phyloP scores from a whole-genome alignment of 1,284 basidiomycete species.

The Rhodotorula glutinis region DNA sequence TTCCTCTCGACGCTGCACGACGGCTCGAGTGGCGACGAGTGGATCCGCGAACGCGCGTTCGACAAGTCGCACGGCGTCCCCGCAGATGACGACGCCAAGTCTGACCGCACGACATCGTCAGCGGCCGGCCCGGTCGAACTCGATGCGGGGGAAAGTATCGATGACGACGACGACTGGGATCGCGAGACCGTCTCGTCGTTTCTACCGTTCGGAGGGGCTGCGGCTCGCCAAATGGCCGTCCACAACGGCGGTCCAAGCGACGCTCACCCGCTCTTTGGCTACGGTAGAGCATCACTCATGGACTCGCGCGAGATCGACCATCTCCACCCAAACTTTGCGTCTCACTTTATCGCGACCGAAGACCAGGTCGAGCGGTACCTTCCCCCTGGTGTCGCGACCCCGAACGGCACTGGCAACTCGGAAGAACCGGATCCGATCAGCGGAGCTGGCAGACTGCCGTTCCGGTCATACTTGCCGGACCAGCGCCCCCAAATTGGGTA shows the following conservation, averaged over 20 bases:
- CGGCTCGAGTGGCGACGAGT: background rate
- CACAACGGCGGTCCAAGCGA: no score
- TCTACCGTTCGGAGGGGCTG: background rate
- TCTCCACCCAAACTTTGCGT: background rate
- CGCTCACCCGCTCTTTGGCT: no score
- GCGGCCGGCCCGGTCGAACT: no score
- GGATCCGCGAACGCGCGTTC: background rate
- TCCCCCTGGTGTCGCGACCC: background rate
- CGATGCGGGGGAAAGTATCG: background rate
- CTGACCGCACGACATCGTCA: no score
- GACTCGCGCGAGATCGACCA: background rate
- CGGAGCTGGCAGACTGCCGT: no score
- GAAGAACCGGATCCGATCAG: no score
- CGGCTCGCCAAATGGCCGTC: background rate
- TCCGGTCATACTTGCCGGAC: background rate
- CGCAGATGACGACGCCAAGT: no score
- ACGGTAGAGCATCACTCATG: no score
- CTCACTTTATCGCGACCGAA: background rate
- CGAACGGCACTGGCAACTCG: background rate
- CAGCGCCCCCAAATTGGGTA: background rate
- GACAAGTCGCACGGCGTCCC: background rate
- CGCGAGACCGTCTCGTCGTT: constrained; percentile 5
- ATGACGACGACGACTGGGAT: constrained; percentile 12
- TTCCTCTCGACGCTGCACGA: no score
- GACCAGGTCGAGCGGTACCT: background rate